These are phyloP conservation scores for Suillus luteus DNA, from an alignment of 768 basidiomycete genomes.

Conservation along the genomic window DNA sequence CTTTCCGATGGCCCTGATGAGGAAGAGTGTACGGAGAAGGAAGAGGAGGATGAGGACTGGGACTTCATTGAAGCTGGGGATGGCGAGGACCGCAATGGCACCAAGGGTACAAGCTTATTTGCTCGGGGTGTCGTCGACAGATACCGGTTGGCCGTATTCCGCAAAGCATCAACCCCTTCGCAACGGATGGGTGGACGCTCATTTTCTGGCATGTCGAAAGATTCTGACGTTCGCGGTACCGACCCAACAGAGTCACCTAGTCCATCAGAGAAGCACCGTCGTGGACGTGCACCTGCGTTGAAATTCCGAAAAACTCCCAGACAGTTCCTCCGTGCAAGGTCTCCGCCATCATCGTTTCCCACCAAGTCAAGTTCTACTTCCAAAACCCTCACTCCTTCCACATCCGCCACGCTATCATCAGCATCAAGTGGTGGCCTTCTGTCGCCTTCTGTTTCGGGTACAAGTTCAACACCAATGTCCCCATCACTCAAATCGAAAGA, in stretches of 20 bases:
- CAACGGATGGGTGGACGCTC: conserved; percentile 48
- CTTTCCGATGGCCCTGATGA: conserved; percentile 55
- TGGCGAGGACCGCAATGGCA: conserved; percentile 82
- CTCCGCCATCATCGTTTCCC: conserved; percentile 49
- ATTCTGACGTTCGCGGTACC: conserved; percentile 44
- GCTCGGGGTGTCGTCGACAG: conserved; percentile 91
- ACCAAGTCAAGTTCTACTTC: conserved; percentile 30
- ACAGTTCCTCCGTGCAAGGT: conserved; percentile 74
- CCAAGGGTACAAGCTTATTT: conserved; percentile 79
- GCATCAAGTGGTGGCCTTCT: conserved; percentile 51
- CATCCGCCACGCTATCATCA: conserved; percentile 40
- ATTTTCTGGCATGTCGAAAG: conserved; percentile 60
- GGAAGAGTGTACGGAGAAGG: conserved; percentile 43
- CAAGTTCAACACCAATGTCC: conserved; percentile 45
- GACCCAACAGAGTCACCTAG: conserved; percentile 46
- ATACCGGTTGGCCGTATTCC: conserved; percentile 83
- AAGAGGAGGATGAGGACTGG: conserved; percentile 85
- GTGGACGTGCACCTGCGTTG: conserved; percentile 69
- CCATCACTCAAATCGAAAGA: conserved; percentile 83
- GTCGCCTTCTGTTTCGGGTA: conserved; percentile 63
- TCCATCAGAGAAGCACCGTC: conserved; percentile 55
- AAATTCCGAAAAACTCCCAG: conserved; percentile 73
- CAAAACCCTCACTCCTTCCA: conserved; percentile 46
- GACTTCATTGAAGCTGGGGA: conserved; percentile 83
- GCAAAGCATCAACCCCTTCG: conserved; percentile 73